These are phyloP conservation scores for Umbelopsis sp. DNA, from an alignment of 371 early-diverging fungal genomes.

Conservation along the genomic window DNA sequence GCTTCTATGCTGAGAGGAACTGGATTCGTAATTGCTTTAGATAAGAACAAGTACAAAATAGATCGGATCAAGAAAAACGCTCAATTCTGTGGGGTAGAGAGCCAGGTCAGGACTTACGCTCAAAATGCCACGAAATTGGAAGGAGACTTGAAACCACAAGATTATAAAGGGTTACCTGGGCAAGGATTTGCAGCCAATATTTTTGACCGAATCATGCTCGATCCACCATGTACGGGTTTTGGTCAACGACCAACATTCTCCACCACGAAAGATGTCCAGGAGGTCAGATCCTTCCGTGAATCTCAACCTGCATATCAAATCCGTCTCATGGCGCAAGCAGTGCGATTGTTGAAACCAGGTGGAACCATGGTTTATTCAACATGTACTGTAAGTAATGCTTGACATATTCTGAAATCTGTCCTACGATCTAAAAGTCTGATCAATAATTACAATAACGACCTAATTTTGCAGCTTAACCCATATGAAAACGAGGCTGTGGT, in stretches of 20 bases:
- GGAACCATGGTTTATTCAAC: constrained; percentile 7
- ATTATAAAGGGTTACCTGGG: neutral
- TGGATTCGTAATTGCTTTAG: constrained; percentile 15
- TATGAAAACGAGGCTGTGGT: constrained; percentile 1
- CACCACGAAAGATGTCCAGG: neutral
- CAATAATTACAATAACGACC: neutral
- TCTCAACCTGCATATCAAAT: constrained; percentile 5
- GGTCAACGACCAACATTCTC: neutral
- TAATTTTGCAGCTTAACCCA: neutral
- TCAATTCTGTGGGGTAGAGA: constrained; percentile 5
- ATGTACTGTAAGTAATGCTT: neutral
- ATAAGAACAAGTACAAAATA: constrained; percentile 19
- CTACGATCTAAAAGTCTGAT: neutral
- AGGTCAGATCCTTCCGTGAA: neutral
- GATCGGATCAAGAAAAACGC: constrained; percentile 13
- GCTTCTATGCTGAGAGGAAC: constrained; percentile 8
- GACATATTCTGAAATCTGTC: neutral
- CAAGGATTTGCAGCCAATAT: constrained; percentile 14
- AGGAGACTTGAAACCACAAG: neutral
- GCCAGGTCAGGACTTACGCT: neutral
- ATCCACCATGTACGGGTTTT: constrained; percentile 22
- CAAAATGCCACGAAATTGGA: constrained; percentile 13
- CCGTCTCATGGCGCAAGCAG: neutral
- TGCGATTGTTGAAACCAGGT: neutral
- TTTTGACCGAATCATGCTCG: constrained; percentile 21